Conservation (phyloP, 129 eudicot species). For the Centella asiatica region DNA sequence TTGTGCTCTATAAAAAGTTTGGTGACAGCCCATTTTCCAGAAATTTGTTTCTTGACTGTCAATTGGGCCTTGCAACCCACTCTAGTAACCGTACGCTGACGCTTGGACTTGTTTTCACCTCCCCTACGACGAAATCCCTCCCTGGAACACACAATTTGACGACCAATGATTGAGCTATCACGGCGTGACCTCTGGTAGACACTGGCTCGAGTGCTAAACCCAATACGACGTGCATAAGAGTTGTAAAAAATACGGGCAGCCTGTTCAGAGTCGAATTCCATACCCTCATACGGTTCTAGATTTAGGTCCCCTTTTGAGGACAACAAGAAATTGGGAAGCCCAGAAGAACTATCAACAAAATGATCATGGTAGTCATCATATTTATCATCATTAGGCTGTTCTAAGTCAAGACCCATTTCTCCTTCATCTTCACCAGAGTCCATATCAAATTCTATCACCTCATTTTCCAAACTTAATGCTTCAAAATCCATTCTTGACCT, state of each 20-base stretch:
- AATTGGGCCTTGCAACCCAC: constrained; percentile 86
- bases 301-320: constrained; percentile 40
- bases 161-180: constrained; percentile 67
- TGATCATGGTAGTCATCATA: constrained; percentile 16
- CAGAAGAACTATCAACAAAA: constrained; percentile 10
- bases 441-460: constrained; percentile 30
- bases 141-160: constrained; percentile 72
- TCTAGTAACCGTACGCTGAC: constrained; percentile 66
- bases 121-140: no score
- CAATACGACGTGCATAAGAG: constrained; percentile 52
- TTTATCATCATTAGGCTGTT: constrained; percentile 13
- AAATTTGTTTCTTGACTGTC: constrained; percentile 61
- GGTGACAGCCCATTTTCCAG: constrained; percentile 80
- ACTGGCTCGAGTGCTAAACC: constrained; percentile 72
- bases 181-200: constrained; percentile 69
- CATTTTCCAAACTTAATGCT: constrained; percentile 28
- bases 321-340: background rate
- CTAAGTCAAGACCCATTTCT: constrained; percentile 24
- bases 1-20: constrained; percentile 76
- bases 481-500: constrained; percentile 8
- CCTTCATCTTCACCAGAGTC: constrained; percentile 20
- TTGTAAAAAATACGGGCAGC: constrained; percentile 71
- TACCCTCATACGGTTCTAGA: constrained; percentile 59
- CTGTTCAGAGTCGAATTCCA: constrained; percentile 72
- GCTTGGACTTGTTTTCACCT: no score